Percentiles rank a stretch among this genome's conserved stretches.
phyloP scores from a whole-genome alignment of 768 basidiomycete genomes.

The Lactifluus hygrophoroides region DNA sequence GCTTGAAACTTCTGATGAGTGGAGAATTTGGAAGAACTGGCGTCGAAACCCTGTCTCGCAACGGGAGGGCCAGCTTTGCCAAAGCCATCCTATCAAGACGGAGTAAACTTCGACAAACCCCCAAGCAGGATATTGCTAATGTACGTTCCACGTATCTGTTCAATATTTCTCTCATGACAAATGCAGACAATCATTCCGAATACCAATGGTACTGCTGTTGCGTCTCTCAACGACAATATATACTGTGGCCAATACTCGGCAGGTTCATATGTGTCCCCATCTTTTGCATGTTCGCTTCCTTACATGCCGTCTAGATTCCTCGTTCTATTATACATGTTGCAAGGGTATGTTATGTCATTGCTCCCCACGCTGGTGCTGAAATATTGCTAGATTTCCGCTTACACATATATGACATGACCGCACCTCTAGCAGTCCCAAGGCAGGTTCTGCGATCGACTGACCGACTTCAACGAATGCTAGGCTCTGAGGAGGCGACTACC shows the following conservation, averaged over 20 bases:
- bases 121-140: constrained; percentile 46
- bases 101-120: constrained; percentile 21
- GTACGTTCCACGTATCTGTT: constrained; percentile 33
- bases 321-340: constrained; percentile 89
- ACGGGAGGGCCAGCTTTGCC: constrained; percentile 40
- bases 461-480: too few relatives aligned
- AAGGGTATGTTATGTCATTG: constrained; percentile 42
- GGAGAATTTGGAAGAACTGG: constrained; percentile 74
- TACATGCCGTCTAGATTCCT: constrained; percentile 48
- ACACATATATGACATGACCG: constrained; percentile 77
- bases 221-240: constrained; percentile 60
- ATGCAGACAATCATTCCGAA: constrained; percentile 68
- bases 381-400: constrained; percentile 66
- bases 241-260: constrained; percentile 82
- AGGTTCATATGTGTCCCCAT: constrained; percentile 33
- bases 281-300: background rate
- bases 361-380: background rate
- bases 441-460: constrained; percentile 3
- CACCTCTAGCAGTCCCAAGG: constrained; percentile 31
- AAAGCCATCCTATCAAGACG: constrained; percentile 37
- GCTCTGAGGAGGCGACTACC: constrained; percentile 40
- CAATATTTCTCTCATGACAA: background rate
- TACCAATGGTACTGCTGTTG: constrained; percentile 70
- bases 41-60: constrained; percentile 38
- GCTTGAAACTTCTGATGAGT: constrained; percentile 55